Conservation (phyloP, 1,139 yeast genomes). For the Debaryomyces psychrophilus region DNA sequence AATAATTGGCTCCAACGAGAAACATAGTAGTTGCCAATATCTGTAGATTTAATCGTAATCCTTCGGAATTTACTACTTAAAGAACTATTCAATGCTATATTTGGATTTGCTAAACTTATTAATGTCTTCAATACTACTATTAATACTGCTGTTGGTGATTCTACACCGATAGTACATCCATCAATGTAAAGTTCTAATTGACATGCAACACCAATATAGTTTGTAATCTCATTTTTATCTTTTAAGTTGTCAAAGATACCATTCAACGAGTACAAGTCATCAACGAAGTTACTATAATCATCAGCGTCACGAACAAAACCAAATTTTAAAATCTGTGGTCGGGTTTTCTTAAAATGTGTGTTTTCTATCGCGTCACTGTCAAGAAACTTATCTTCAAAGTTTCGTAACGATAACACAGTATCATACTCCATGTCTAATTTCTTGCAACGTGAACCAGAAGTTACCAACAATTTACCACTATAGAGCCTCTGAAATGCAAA, state of each 20-base stretch:
- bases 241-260: slow-evolving; percentile 21
- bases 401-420: slow-evolving; percentile 19
- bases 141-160: slow-evolving; percentile 33
- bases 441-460: slow-evolving; percentile 11
- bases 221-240: slow-evolving; percentile 11
- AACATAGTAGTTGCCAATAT: slow-evolving; percentile 39
- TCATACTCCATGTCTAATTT: slow-evolving; percentile 15
- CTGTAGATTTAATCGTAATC: slow-evolving; percentile 36
- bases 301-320: slow-evolving; percentile 30
- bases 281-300: slow-evolving; percentile 33
- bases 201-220: slow-evolving; percentile 24
- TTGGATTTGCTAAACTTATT: slow-evolving; percentile 23
- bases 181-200: slow-evolving; percentile 31
- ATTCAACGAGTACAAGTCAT: slow-evolving; percentile 29
- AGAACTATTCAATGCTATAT: slow-evolving; percentile 15
- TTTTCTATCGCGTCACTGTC: slow-evolving; percentile 16
- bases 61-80: slow-evolving; percentile 26
- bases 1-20: slow-evolving; percentile 40
- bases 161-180: slow-evolving; percentile 30
- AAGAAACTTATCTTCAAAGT: slow-evolving; percentile 21
- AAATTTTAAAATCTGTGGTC: slow-evolving; percentile 33
- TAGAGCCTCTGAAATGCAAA: slow-evolving; percentile 26
- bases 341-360: slow-evolving; percentile 22
- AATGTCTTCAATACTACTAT: slow-evolving; percentile 32
- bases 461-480: slow-evolving; percentile 25